Base-by-base conservation (phyloP, 805 yeast genomes). In the Suhomyces kilbournensis region DNA sequence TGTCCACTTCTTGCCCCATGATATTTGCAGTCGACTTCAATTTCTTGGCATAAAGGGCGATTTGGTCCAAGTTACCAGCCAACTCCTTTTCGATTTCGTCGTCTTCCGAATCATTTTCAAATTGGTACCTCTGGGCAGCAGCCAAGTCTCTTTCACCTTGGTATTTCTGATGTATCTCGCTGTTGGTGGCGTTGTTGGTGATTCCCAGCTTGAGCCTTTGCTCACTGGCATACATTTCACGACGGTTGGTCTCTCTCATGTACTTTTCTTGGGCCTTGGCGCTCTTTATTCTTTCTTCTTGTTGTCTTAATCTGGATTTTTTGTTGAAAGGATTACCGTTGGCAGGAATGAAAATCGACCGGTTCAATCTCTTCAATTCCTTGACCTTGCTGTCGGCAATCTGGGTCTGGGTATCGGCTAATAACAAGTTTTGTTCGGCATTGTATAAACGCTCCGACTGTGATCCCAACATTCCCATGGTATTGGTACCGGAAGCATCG, bases 381-480 rank as follows among this genome's bases (percentile, higher is more conserved):
- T 79, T 80, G 34, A 93, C 93, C 67, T 89, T 88, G 42, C 84
- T 89, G 56, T 87, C 91, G 4, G 96, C 96, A 50, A 88, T 81
- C 59, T 84, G 76, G 53, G 89, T 88, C 66, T 91, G 97, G 3
- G 90, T 85, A 53, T 85, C 87, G 49, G 96, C 90, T 50, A 88
- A 72, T 50, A 88, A 82, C 59, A 93, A 73, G 58, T 85, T 85
- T 57, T 82, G 82, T 65, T 94, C 97, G 19, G 92, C 84, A 62
- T 82, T 83, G 67, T 86, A 88, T 56, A 94, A 75, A 47, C 90
- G 78, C 65, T 91, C 97, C 52, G 94, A 84, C 69, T 94, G 98
- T n/a, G 92, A 82, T 23, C 99, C 99, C 47, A 94, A 78, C 83
- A 90, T 83, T 26, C 97, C 97, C 56, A 93, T 70, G 0, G 97